These are phyloP conservation scores for Monilinia polystroma DNA, from an alignment of 2,329 filamentous ascomycete species.

Conservation along the genomic window DNA sequence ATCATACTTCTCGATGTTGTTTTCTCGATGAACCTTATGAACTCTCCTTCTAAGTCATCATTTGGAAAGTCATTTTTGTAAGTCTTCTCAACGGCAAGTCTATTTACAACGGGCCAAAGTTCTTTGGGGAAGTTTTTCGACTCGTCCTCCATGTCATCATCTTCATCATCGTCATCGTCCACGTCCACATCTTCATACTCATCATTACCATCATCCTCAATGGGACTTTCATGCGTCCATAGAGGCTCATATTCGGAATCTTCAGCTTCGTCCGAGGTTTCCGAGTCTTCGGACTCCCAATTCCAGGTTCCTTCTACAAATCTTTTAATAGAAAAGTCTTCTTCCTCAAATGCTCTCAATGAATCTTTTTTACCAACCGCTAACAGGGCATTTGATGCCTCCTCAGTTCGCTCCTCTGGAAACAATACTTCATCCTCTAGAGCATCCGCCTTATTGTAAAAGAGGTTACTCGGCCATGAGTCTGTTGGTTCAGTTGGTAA, in stretches of 20 bases:
- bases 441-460: slow-evolving; percentile 45
- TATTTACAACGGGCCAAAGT: slow-evolving; percentile 4
- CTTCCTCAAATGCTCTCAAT: slow-evolving; percentile 23
- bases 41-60: slow-evolving; percentile 32
- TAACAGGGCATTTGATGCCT: not conserved
- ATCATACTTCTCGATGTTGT: slow-evolving; percentile 39
- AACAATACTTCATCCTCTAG: slow-evolving; percentile 46
- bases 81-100: slow-evolving; percentile 13
- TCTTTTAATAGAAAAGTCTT: slow-evolving; percentile 25
- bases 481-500: not conserved
- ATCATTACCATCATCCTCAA: slow-evolving; percentile 4
- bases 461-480: slow-evolving; percentile 32
- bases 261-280: not conserved
- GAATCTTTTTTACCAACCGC: slow-evolving; percentile 24
- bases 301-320: slow-evolving; percentile 26
- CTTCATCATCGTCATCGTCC: slow-evolving; percentile 11
- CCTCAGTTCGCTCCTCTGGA: slow-evolving; percentile 38
- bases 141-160: not conserved
- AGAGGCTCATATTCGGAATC: not conserved
- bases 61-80: slow-evolving; percentile 4
- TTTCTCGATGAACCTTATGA: slow-evolving; percentile 39
- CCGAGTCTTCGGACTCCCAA: slow-evolving; percentile 24
- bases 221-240: too few species aligned
- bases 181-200: not conserved
- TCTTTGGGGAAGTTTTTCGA: not conserved